Conservation (phyloP, 345 rosid species). For the Syzygium grande region DNA sequence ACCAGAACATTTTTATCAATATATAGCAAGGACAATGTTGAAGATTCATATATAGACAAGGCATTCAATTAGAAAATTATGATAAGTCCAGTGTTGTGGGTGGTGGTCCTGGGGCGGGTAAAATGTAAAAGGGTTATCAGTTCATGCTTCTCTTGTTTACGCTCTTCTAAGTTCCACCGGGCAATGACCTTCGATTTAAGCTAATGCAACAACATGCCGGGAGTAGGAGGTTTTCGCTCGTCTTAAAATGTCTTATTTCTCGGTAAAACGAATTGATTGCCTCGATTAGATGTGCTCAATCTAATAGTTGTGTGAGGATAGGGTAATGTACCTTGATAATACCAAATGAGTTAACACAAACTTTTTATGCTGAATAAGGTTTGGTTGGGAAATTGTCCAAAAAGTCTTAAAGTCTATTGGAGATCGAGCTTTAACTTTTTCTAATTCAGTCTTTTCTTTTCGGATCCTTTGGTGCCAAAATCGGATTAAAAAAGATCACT, state of each 20-base stretch:
- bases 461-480: too few relatives aligned
- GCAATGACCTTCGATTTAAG: background rate
- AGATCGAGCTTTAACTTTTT: too few relatives aligned
- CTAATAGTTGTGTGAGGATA: background rate
- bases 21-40: background rate
- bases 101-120: conserved; percentile 15
- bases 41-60: conserved; percentile 1
- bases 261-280: background rate
- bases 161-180: background rate
- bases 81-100: conserved; percentile 9
- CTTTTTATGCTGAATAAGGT: background rate
- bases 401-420: too few relatives aligned
- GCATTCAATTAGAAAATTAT: conserved; percentile 15
- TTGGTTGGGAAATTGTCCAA: too few relatives aligned
- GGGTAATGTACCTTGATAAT: background rate
- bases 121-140: background rate
- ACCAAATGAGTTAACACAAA: background rate
- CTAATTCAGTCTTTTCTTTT: too few relatives aligned
- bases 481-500: too few relatives aligned
- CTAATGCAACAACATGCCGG: background rate
- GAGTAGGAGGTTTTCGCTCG: background rate
- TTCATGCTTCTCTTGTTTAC: background rate
- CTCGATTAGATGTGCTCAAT: background rate
- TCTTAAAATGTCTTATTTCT: background rate
- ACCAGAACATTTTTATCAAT: background rate